Base-by-base conservation (phyloP, 176 grass and related monocot genomes). In the Pontederia crassipes region DNA sequence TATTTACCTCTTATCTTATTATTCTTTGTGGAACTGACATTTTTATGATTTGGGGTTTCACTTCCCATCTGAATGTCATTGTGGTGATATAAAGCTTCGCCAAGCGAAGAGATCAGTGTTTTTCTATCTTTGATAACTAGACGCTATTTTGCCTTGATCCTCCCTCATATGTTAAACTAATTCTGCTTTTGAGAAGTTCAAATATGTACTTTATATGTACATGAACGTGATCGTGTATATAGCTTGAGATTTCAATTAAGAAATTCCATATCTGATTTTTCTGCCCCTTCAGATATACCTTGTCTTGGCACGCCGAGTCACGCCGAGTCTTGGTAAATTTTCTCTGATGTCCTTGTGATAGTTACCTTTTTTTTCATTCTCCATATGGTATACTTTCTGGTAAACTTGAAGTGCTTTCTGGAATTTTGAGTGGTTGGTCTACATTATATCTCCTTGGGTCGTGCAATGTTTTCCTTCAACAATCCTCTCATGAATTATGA, bases 331-430 rank as follows among this genome's bases (percentile, higher is more conserved):
- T 97, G 93, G 93, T 97, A 83, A 68, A 68, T 69, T 53, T 78
- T 11, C 53, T 57, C 67, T 52, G 61, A 57, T 11, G 29, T 16
- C 46, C 6, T 48, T 18, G 52, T 13, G 52, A 16, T 11, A 66
- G 45, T 48, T 20, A 0, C 70, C 54, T 47, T 13, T 47, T 14
- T 29, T 8, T 11, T 58, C 58, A 40, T 61, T 35, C 12, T 2
- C 32, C 27, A n/a, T 14, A 15, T 40, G 32, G n/a, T n/a, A n/a
- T n/a, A n/a, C n/a, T n/a, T n/a, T n/a, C n/a, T n/a, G n/a, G n/a
- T n/a, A n/a, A n/a, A n/a, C n/a, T n/a, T 51, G 81, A 91, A 97
- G 92, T 97, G 46, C 82, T 97, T 71, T 88, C 67, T 77, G 86
- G 86, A 75, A 91, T 97, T 68, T 73, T 97, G 24, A 75, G 83